Percentiles rank a stretch among this genome's conserved stretches.
Evolutionary conservation across 2,329 filamentous ascomycete species (phyloP).

Genomic region (Zelopaecilomyces penicillatus): DNA sequence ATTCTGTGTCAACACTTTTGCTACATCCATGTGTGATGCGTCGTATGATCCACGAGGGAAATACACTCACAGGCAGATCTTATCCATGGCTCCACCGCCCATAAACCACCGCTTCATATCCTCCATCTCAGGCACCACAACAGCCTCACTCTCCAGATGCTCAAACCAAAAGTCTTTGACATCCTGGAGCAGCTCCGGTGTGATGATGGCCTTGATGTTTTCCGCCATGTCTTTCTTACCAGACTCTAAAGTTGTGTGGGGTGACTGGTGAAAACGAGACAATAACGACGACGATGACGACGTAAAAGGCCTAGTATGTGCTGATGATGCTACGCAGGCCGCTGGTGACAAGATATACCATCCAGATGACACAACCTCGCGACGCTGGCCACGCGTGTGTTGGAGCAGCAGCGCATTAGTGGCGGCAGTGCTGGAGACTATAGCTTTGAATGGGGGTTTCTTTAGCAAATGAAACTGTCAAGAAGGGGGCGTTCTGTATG

Average conservation of each 20-base stretch:
- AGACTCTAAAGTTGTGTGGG: background rate
- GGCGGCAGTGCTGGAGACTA: too few species aligned
- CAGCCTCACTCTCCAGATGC: slow-evolving; percentile 19
- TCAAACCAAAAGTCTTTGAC: slow-evolving; percentile 32
- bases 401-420: too few species aligned
- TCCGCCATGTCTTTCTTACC: slow-evolving; percentile 4
- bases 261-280: background rate
- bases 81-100: slow-evolving; percentile 25
- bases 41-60: background rate
- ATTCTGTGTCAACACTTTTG: background rate
- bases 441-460: too few species aligned
- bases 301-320: background rate
- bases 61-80: slow-evolving; percentile 24
- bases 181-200: slow-evolving; percentile 19
- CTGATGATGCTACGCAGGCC: too few species aligned
- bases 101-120: slow-evolving; percentile 27
- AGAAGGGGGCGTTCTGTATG: too few species aligned
- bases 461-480: too few species aligned
- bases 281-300: background rate
- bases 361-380: too few species aligned
- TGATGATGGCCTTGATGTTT: slow-evolving; percentile 16
- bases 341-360: too few species aligned
- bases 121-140: slow-evolving; percentile 17
- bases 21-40: accelerated
- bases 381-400: too few species aligned